phyloP scores from a whole-genome alignment of 768 basidiomycete species.

The Hypsizygus marmoreus region DNA sequence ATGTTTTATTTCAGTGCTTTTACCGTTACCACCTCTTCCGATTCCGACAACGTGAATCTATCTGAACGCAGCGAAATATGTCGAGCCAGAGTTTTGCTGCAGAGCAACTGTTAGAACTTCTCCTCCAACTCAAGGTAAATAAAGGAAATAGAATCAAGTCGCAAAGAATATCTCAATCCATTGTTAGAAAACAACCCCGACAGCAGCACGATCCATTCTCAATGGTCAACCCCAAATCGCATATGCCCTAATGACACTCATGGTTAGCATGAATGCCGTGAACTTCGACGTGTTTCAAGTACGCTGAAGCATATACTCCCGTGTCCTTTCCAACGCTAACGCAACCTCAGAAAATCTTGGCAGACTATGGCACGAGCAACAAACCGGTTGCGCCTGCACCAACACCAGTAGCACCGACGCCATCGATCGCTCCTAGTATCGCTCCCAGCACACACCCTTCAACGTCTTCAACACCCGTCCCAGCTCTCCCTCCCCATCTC shows the following conservation, averaged over 20 bases:
- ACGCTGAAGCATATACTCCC: conserved; percentile 9
- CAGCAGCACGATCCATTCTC: conserved; percentile 66
- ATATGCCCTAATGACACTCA: conserved; percentile 73
- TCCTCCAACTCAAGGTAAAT: conserved; percentile 69
- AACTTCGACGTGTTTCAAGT: conserved; percentile 80
- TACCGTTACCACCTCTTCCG: no score
- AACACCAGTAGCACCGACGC: conserved; percentile 24
- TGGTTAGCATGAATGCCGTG: conserved; percentile 77
- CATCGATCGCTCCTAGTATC: conserved; percentile 16
- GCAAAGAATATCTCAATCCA: not conserved
- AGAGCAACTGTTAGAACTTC: conserved; percentile 73
- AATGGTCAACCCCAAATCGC: conserved; percentile 76
- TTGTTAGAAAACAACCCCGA: conserved; percentile 70
- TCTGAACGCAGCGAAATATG: no score
- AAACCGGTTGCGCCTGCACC: conserved; percentile 23
- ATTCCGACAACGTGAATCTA: no score
- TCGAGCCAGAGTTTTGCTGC: conserved; percentile 53
- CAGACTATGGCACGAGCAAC: conserved; percentile 43
- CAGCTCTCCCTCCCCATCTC: conserved; percentile 49
- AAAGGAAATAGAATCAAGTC: not conserved
- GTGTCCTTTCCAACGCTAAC: not conserved
- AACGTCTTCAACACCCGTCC: conserved; percentile 34
- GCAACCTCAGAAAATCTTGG: conserved; percentile 56
- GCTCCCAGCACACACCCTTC: conserved; percentile 28
- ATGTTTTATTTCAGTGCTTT: no score